Evolutionary conservation across 2,329 filamentous ascomycete species (phyloP).

Genomic region (Aurifilum marmelostoma): DNA sequence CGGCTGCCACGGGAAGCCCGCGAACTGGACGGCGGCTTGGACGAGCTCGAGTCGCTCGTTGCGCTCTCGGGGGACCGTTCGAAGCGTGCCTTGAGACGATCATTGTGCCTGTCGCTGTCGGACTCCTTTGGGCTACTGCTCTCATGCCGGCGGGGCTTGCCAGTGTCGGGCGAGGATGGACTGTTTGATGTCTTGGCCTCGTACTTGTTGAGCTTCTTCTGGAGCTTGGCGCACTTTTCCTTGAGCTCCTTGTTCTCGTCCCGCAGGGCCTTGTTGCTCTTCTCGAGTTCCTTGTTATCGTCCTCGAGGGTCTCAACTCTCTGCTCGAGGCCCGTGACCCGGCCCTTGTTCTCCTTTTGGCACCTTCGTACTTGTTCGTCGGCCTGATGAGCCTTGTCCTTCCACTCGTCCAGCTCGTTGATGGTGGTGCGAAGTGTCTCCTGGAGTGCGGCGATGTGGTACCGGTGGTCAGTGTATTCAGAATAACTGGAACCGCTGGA

Average conservation of each 20-base stretch:
- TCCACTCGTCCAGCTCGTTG: conserved; percentile 34
- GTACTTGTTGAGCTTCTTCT: conserved; percentile 31
- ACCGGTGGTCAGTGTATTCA: conserved; percentile 33
- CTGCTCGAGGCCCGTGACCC: conserved; percentile 32
- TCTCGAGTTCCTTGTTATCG: conserved; percentile 35
- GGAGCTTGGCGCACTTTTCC: conserved; percentile 31
- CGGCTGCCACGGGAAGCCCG: conserved; percentile 18
- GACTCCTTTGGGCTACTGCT: conserved; percentile 34
- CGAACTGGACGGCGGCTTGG: conserved; percentile 23
- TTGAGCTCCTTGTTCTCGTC: conserved; percentile 28
- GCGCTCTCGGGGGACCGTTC: conserved; percentile 35
- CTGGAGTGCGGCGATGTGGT: conserved; percentile 35
- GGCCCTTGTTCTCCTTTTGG: conserved; percentile 25
- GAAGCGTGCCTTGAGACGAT: conserved; percentile 39
- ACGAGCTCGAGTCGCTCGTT: conserved; percentile 35
- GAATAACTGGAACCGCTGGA: conserved; percentile 37
- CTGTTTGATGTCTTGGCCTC: conserved; percentile 32
- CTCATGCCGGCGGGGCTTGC: conserved; percentile 35
- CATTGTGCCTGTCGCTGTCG: conserved; percentile 34
- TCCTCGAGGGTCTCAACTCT: conserved; percentile 31
- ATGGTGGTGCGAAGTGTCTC: conserved; percentile 33
- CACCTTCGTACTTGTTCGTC: conserved; percentile 32
- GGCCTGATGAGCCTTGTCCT: conserved; percentile 32
- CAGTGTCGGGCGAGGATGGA: conserved; percentile 31
- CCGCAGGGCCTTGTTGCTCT: conserved; percentile 34